Base-by-base conservation (phyloP, 139 green algal genomes). In the Chlamydomonas urium region DNA sequence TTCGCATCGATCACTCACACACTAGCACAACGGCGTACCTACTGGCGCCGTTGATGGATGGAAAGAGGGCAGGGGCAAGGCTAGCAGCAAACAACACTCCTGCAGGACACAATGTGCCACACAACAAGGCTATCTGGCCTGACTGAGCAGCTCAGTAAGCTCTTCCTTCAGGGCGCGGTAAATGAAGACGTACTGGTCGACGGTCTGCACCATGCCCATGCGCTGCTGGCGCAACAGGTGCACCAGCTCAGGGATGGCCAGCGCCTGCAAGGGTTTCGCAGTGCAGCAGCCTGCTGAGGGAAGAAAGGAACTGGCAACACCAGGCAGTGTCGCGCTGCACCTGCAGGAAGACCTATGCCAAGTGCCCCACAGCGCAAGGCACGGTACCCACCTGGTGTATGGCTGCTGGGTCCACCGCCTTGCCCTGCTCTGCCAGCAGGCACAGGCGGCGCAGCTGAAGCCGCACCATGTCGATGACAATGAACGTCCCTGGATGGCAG, bases 121-220 rank as follows among this genome's bases (percentile, higher is more conserved):
- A n/a, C n/a, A n/a, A n/a, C n/a, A n/a, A n/a, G n/a, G n/a, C n/a
- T n/a, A n/a, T n/a, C n/a, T n/a, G n/a, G n/a, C n/a, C n/a, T n/a
- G 48, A n/a, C 48, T 5, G 34, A 69, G 3, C 62, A 69, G 62
- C 38, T 53, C 45, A 31, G 35, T 14, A 36, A 65, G 5, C 37
- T 53, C 36, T 63, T 57, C 21, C 65, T 74, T 42, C 70, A 69
- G 32, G 5, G 60, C 60, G 19, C 23, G 77, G 76, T 93, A 91
- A 62, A 88, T 88, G 63, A 94, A 94, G 1, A 75, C 42, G 62
- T 93, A 95, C 78, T 96, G 91, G 26, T 93, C 86, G 28, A 77
- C 33, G 6, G 90, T 97, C 80, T 97, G 93, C 57, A 97, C 93
- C 87, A 95, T 96, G 72, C 92, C 91, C 31, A 74, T 65, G 29